phyloP scores from a whole-genome alignment of 2,329 filamentous ascomycete species.

The Arthrobotrys conoides region DNA sequence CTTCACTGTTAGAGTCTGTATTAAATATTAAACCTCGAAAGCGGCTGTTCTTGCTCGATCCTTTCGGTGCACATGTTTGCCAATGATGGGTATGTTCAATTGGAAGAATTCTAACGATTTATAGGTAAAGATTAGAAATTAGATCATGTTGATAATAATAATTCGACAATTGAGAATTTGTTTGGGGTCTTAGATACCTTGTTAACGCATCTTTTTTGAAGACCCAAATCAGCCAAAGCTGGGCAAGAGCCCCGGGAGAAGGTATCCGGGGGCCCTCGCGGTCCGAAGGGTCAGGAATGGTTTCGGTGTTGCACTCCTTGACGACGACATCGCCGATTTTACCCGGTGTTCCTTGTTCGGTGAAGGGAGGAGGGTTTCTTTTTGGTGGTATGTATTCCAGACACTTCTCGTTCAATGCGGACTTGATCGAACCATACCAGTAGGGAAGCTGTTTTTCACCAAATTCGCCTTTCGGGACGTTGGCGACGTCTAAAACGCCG shows the following conservation, averaged over 20 bases:
- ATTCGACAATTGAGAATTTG: neutral
- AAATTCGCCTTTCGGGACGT: neutral
- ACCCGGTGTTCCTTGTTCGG: neutral
- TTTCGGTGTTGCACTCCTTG: neutral
- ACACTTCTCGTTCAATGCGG: neutral
- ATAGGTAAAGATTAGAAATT: too few relatives aligned
- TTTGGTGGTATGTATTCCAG: neutral
- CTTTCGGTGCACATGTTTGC: constrained; percentile 5
- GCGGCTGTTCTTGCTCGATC: neutral
- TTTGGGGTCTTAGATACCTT: constrained; percentile 2
- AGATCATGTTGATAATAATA: too few relatives aligned
- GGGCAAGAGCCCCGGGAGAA: too few relatives aligned
- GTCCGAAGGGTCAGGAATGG: neutral
- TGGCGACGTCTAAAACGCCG: neutral
- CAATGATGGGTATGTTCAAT: constrained; percentile 1
- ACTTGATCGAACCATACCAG: constrained; percentile 7
- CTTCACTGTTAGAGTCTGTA: neutral
- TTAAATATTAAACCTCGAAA: constrained; percentile 24
- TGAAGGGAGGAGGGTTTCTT: neutral
- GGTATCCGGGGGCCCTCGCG: too few relatives aligned
- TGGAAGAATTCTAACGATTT: constrained; percentile 30
- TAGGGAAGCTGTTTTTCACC: neutral
- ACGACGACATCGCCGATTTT: constrained; percentile 14
- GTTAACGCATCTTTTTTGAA: neutral
- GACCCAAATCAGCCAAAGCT: constrained; percentile 20